These are phyloP conservation scores for Thozetella sp. DNA, from an alignment of 495 filamentous ascomycete genomes.

Conservation along the genomic window DNA sequence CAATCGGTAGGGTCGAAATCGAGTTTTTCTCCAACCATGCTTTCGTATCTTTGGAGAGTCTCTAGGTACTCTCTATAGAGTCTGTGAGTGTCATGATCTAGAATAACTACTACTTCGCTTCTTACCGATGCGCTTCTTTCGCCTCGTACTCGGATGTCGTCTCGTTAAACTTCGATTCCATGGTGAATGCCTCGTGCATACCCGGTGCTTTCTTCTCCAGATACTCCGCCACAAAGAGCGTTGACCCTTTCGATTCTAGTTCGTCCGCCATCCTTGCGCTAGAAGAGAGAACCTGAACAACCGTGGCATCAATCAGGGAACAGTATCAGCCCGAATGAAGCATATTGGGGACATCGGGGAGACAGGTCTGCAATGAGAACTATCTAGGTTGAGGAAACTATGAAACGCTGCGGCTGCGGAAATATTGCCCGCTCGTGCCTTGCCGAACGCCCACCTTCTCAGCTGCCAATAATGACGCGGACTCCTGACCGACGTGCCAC, in stretches of 20 bases:
- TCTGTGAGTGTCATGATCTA: not conserved
- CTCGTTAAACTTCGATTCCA: not conserved
- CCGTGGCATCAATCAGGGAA: not conserved
- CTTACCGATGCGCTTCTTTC: not conserved
- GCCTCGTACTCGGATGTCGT: not conserved
- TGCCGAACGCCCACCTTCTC: too few relatives aligned
- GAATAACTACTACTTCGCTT: not conserved
- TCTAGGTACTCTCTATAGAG: not conserved
- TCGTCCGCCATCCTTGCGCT: not conserved
- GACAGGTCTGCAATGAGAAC: too few relatives aligned
- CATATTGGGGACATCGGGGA: too few relatives aligned
- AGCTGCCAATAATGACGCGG: too few relatives aligned
- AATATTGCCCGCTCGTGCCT: too few relatives aligned
- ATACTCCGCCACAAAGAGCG: not conserved
- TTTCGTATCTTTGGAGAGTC: not conserved
- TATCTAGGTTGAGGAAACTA: too few relatives aligned
- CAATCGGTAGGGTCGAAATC: conserved; percentile 1
- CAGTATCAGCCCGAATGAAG: too few relatives aligned
- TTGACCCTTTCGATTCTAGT: not conserved
- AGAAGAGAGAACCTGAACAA: not conserved
- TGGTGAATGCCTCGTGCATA: not conserved
- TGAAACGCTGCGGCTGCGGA: too few relatives aligned
- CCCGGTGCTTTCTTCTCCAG: not conserved
- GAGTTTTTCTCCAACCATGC: not conserved
- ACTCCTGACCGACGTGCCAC: too few relatives aligned